These are phyloP conservation scores for Thalia dealbata DNA, from an alignment of 176 grass and related monocot species.

Conservation along the genomic window DNA sequence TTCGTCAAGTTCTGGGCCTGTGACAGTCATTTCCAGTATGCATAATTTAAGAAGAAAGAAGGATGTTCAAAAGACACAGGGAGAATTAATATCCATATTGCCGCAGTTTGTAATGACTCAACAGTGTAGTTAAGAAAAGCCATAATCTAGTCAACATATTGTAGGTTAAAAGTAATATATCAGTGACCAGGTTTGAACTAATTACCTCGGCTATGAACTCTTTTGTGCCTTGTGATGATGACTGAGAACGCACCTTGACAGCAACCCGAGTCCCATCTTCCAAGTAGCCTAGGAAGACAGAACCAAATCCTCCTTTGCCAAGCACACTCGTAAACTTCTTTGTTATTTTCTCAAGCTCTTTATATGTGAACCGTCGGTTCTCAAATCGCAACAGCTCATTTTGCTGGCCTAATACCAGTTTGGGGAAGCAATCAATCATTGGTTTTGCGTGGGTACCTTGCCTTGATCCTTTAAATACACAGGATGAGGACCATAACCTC, in stretches of 20 bases:
- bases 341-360: neutral
- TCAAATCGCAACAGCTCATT: neutral
- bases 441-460: neutral
- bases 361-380: slow-evolving; percentile 1
- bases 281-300: slow-evolving; percentile 1
- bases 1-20: slow-evolving; percentile 10
- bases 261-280: neutral
- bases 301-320: slow-evolving; percentile 11
- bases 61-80: neutral
- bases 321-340: neutral
- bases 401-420: neutral
- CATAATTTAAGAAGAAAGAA: neutral
- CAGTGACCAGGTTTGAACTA: neutral
- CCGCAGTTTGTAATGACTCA: too few relatives aligned
- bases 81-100: too few relatives aligned
- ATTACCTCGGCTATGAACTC: slow-evolving; percentile 10
- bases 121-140: neutral
- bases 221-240: slow-evolving; percentile 4
- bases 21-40: neutral
- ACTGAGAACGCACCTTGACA: neutral
- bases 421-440: neutral
- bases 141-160: neutral
- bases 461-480: neutral
- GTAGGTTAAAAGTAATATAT: neutral
- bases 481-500: neutral